Evolutionary conservation across 1,284 basidiomycete genomes (phyloP).

Genomic region (Volvariella surrecta): DNA sequence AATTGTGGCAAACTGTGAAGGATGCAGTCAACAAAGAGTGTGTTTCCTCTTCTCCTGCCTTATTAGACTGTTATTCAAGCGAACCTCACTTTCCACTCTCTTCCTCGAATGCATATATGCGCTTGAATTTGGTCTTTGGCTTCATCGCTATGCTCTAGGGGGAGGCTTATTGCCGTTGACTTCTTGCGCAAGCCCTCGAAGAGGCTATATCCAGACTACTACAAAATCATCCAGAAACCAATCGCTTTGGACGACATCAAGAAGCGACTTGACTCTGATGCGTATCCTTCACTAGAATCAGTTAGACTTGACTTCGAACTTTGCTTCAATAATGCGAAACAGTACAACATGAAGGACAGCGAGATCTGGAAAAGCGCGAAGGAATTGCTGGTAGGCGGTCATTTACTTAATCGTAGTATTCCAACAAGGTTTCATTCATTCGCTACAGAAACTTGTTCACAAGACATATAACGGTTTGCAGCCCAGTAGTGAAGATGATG

Average conservation of each 20-base stretch:
- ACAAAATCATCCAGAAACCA: conserved; percentile 63
- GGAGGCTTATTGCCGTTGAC: conserved; percentile 55
- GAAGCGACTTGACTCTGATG: conserved; percentile 56
- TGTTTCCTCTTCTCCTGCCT: conserved; percentile 39
- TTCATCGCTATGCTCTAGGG: conserved; percentile 34
- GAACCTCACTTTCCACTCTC: conserved; percentile 18
- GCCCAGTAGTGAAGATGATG: conserved; percentile 39
- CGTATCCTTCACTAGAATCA: conserved; percentile 61
- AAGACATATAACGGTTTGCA: conserved; percentile 56
- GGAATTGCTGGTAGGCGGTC: conserved; percentile 40
- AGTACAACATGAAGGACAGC: conserved; percentile 84
- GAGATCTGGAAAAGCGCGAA: conserved; percentile 82
- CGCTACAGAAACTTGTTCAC: conserved; percentile 53
- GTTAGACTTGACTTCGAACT: conserved; percentile 79
- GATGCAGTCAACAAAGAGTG: conserved; percentile 79
- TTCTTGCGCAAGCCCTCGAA: conserved; percentile 77
- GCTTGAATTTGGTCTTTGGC: conserved; percentile 20
- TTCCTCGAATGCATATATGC: conserved; percentile 19
- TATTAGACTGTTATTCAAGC: conserved; percentile 25
- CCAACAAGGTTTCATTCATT: conserved; percentile 7
- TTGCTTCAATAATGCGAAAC: conserved; percentile 86
- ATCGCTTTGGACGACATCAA: conserved; percentile 86
- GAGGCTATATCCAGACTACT: conserved; percentile 87
- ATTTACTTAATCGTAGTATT: background rate
- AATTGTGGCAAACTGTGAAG: conserved; percentile 66